phyloP scores from a whole-genome alignment of 2,329 filamentous ascomycete genomes.

The Scytalidium lignicola region DNA sequence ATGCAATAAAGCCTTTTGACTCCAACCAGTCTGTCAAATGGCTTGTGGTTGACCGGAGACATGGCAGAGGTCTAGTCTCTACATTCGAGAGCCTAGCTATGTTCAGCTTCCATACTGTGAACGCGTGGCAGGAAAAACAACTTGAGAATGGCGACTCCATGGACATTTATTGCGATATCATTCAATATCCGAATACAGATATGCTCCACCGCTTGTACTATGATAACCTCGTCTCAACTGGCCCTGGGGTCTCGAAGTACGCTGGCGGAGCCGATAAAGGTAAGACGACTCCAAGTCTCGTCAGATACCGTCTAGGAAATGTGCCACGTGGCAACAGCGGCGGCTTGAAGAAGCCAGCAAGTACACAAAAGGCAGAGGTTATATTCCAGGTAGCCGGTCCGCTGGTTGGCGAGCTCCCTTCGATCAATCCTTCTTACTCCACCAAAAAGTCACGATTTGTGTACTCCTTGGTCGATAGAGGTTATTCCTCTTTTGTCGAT shows the following conservation, averaged over 20 bases:
- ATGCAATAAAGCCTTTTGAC: constrained; percentile 62
- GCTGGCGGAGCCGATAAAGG: constrained; percentile 40
- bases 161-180: constrained; percentile 60
- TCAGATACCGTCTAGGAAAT: constrained; percentile 13
- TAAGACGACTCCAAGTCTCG: constrained; percentile 32
- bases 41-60: constrained; percentile 67
- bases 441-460: constrained; percentile 53
- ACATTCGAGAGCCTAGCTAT: constrained; percentile 62
- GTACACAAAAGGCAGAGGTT: constrained; percentile 21
- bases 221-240: constrained; percentile 57
- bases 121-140: constrained; percentile 63
- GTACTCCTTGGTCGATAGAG: constrained; percentile 52
- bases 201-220: constrained; percentile 66
- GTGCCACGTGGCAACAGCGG: constrained; percentile 12
- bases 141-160: constrained; percentile 31
- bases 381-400: constrained; percentile 45
- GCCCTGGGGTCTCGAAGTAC: constrained; percentile 39
- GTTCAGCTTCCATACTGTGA: constrained; percentile 78
- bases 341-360: background rate
- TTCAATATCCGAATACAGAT: constrained; percentile 59
- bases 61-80: constrained; percentile 59
- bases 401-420: constrained; percentile 58
- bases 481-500: constrained; percentile 56
- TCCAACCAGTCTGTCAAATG: constrained; percentile 53
- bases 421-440: constrained; percentile 54